phyloP scores from a whole-genome alignment of 2,329 filamentous ascomycete genomes.

The Setomelanomma holmii region DNA sequence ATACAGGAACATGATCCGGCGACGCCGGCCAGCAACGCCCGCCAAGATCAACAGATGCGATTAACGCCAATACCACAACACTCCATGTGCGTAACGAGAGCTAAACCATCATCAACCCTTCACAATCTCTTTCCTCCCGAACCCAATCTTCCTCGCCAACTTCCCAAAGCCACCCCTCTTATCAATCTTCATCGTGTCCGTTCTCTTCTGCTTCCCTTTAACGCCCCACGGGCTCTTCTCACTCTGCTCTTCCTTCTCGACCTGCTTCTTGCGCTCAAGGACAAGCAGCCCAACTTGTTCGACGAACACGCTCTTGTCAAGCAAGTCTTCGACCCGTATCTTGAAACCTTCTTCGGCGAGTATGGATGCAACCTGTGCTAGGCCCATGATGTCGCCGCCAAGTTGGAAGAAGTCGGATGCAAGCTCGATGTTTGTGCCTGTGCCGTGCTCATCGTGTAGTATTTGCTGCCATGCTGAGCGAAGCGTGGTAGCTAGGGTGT shows the following conservation, averaged over 20 bases:
- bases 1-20: neutral
- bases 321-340: slow-evolving; percentile 40
- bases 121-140: slow-evolving; percentile 25
- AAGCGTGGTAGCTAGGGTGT: slow-evolving; percentile 30
- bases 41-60: neutral
- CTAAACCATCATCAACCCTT: slow-evolving; percentile 3
- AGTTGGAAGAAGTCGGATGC: slow-evolving; percentile 44
- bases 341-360: slow-evolving; percentile 34
- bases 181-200: slow-evolving; percentile 13
- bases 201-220: slow-evolving; percentile 25
- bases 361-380: slow-evolving; percentile 40
- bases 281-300: slow-evolving; percentile 39
- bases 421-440: slow-evolving; percentile 26
- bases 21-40: slow-evolving; percentile 8
- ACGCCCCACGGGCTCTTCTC: slow-evolving; percentile 39
- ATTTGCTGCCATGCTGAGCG: slow-evolving; percentile 41
- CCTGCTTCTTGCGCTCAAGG: slow-evolving; percentile 32
- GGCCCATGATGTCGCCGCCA: slow-evolving; percentile 44
- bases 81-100: neutral
- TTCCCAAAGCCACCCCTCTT: slow-evolving; percentile 11
- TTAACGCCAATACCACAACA: neutral
- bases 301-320: slow-evolving; percentile 38
- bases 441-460: slow-evolving; percentile 32
- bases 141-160: slow-evolving; percentile 27
- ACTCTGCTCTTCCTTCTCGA: slow-evolving; percentile 31